These are phyloP conservation scores for Eutypa lata DNA, from an alignment of 2,329 filamentous ascomycete species.

Conservation along the genomic window DNA sequence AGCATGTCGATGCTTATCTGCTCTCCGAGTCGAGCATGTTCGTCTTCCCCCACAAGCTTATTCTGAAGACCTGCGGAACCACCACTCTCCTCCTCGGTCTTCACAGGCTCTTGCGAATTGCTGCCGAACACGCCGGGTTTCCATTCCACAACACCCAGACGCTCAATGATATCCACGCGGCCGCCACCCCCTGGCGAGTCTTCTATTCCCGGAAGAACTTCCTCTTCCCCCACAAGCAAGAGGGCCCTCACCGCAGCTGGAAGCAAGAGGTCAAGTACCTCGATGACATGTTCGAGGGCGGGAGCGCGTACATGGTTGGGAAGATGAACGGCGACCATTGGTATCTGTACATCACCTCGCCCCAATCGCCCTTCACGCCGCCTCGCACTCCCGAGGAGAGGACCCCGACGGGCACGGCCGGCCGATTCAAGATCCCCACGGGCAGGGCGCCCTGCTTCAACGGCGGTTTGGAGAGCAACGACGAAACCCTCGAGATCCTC, in stretches of 20 bases:
- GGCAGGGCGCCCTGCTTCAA: slow-evolving; percentile 37
- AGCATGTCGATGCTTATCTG: slow-evolving; percentile 92
- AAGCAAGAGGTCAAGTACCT: slow-evolving; percentile 90
- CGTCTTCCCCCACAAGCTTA: slow-evolving; percentile 98
- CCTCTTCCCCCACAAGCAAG: slow-evolving; percentile 90
- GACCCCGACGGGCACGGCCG: slow-evolving; percentile 29
- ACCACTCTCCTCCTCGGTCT: slow-evolving; percentile 89
- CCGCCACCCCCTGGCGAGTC: slow-evolving; percentile 87
- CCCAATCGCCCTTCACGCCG: slow-evolving; percentile 74
- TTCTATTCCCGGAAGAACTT: slow-evolving; percentile 99
- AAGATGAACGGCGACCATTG: slow-evolving; percentile 99
- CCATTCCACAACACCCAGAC: slow-evolving; percentile 70
- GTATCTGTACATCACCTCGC: slow-evolving; percentile 96
- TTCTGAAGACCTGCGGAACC: slow-evolving; percentile 96
- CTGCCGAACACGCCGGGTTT: slow-evolving; percentile 84
- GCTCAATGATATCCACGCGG: slow-evolving; percentile 64
- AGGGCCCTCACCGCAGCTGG: slow-evolving; percentile 94
- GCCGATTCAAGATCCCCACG: slow-evolving; percentile 56
- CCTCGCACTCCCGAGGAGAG: slow-evolving; percentile 70
- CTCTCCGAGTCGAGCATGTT: slow-evolving; percentile 99
- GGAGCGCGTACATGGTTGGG: slow-evolving; percentile 98
- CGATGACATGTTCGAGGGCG: slow-evolving; percentile 85
- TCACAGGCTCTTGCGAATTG: slow-evolving; percentile 88
- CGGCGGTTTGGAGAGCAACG: slow-evolving; percentile 47
- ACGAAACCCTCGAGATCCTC: slow-evolving; percentile 74